Evolutionary conservation across 768 basidiomycete genomes (phyloP).

Genomic region (Obba rivulosa): DNA sequence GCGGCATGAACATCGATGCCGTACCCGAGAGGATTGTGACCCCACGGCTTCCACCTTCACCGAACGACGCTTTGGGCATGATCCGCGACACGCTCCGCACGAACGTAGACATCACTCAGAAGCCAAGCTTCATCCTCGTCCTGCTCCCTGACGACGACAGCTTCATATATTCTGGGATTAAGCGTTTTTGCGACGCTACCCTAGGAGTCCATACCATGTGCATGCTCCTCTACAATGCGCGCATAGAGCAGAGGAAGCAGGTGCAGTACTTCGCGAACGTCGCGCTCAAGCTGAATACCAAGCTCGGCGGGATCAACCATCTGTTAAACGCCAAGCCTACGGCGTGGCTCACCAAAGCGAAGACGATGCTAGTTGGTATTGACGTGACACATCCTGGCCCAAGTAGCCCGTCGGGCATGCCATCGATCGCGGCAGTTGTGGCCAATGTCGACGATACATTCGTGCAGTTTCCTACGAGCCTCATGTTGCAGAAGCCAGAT

Average conservation of each 20-base stretch:
- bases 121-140: conserved; percentile 65
- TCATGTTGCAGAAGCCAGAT: conserved; percentile 61
- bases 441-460: conserved; percentile 67
- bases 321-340: conserved; percentile 48
- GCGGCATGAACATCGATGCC: conserved; percentile 51
- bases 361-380: conserved; percentile 82
- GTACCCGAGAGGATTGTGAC: conserved; percentile 31
- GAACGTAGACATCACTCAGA: conserved; percentile 16
- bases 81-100: conserved; percentile 30
- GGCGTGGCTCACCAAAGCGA: conserved; percentile 58
- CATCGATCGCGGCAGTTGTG: conserved; percentile 81
- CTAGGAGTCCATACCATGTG: conserved; percentile 72
- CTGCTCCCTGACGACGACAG: conserved; percentile 65
- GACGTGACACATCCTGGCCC: conserved; percentile 82
- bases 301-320: conserved; percentile 81
- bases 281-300: conserved; percentile 77
- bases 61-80: conserved; percentile 35
- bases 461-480: conserved; percentile 72
- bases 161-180: conserved; percentile 76
- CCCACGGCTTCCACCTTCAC: conserved; percentile 29
- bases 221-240: conserved; percentile 60
- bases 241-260: conserved; percentile 48
- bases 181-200: conserved; percentile 68
- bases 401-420: conserved; percentile 60
- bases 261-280: conserved; percentile 83